These are phyloP conservation scores for Globisporangium apiculatum DNA, from an alignment of 352 stramenopile genomes.

Conservation along the genomic window DNA sequence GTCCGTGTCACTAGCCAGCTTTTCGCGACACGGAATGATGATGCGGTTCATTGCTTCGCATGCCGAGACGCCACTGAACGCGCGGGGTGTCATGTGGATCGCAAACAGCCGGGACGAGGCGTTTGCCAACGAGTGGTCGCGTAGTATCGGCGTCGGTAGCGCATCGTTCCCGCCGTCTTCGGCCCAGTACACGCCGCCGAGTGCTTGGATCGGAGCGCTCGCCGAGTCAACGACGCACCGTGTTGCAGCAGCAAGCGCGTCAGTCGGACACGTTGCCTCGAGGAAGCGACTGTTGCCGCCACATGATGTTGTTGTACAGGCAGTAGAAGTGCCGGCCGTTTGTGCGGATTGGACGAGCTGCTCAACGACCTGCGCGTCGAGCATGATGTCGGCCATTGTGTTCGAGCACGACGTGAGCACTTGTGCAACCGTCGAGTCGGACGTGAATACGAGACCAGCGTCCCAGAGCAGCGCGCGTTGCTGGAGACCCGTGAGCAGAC, in stretches of 20 bases:
- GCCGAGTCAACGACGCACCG: slow-evolving; percentile 37
- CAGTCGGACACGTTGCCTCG: slow-evolving; percentile 19
- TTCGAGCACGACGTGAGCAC: slow-evolving; percentile 49
- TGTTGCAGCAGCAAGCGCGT: slow-evolving; percentile 24
- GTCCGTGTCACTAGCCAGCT: slow-evolving; percentile 35
- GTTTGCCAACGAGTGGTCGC: slow-evolving; percentile 29
- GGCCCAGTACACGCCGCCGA: slow-evolving; percentile 45
- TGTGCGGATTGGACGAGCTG: slow-evolving; percentile 14
- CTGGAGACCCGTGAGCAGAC: slow-evolving; percentile 40
- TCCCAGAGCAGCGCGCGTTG: slow-evolving; percentile 73
- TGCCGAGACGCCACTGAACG: slow-evolving; percentile 37
- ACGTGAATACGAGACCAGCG: slow-evolving; percentile 48
- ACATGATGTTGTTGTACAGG: slow-evolving; percentile 13
- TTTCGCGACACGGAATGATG: slow-evolving; percentile 58
- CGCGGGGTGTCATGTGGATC: slow-evolving; percentile 38
- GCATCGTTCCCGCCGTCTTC: slow-evolving; percentile 46
- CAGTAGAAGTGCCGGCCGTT: slow-evolving; percentile 3
- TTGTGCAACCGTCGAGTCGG: slow-evolving; percentile 31
- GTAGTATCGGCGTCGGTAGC: slow-evolving; percentile 43
- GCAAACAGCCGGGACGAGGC: slow-evolving; percentile 34
- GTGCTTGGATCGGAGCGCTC: slow-evolving; percentile 18
- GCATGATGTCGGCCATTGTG: slow-evolving; percentile 54
- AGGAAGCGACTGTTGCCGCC: slow-evolving; percentile 48
- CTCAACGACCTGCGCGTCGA: slow-evolving; percentile 30
- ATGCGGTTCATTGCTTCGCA: slow-evolving; percentile 47